Evolutionary conservation across 352 stramenopile species (phyloP).

Genomic region (Pythium utonaiense): DNA sequence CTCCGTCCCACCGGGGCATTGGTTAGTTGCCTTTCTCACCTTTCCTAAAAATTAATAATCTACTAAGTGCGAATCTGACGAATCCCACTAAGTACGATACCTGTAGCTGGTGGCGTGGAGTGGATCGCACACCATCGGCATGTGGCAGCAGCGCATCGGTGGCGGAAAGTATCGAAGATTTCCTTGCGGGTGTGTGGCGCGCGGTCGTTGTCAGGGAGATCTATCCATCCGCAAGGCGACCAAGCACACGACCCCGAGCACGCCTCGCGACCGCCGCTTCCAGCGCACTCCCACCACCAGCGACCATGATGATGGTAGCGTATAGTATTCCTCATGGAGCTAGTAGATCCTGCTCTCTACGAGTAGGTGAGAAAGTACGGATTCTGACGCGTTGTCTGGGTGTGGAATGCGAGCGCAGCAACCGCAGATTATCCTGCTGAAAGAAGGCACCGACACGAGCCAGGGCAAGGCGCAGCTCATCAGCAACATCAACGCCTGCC

Average conservation of each 20-base stretch:
- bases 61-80: too few species aligned
- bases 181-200: slow-evolving; percentile 9
- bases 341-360: too few species aligned
- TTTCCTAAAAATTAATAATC: slow-evolving; percentile 1
- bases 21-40: background rate
- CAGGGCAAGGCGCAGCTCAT: slow-evolving; percentile 96
- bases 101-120: background rate
- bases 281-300: slow-evolving; percentile 2
- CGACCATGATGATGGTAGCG: slow-evolving; percentile 60
- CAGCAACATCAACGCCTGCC: slow-evolving; percentile 87
- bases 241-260: background rate
- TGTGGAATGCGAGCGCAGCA: slow-evolving; percentile 40
- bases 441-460: slow-evolving; percentile 98
- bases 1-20: too few species aligned
- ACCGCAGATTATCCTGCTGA: slow-evolving; percentile 98
- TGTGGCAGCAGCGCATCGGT: slow-evolving; percentile 10
- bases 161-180: slow-evolving; percentile 24
- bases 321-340: too few species aligned
- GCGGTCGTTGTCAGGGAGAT: slow-evolving; percentile 1
- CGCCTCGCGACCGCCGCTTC: background rate
- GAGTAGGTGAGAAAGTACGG: background rate
- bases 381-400: background rate
- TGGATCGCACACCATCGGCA: background rate
- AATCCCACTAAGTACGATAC: background rate
- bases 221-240: background rate